These are phyloP conservation scores for Lasiodiplodia citricola DNA, from an alignment of 2,329 filamentous ascomycete genomes.

Conservation along the genomic window DNA sequence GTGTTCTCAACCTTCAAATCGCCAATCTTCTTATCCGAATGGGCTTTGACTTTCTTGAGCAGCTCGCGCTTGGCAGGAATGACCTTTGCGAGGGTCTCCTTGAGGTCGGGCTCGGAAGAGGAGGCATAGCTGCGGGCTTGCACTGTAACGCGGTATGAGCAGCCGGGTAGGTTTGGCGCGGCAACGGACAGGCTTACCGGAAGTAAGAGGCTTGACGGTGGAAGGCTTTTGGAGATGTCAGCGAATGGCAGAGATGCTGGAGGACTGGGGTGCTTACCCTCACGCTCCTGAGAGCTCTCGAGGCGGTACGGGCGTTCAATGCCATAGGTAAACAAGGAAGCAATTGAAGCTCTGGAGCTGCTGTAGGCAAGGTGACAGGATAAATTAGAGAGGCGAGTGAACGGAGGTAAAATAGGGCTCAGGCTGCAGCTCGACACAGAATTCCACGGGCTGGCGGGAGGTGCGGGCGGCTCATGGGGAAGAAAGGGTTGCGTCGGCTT, in stretches of 20 bases:
- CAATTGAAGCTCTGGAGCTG: background rate
- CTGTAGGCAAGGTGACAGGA: background rate
- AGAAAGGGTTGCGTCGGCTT: constrained; percentile 14
- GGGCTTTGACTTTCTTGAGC: constrained; percentile 89
- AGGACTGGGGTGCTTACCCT: constrained; percentile 58
- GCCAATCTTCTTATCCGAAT: constrained; percentile 81
- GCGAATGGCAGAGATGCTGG: constrained; percentile 28
- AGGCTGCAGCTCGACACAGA: constrained; percentile 4
- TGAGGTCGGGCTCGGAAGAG: constrained; percentile 83
- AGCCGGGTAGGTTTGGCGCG: constrained; percentile 15
- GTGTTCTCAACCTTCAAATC: constrained; percentile 94
- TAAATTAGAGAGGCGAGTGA: background rate
- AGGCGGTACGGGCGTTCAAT: constrained; percentile 66
- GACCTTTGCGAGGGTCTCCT: constrained; percentile 78
- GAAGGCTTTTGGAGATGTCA: constrained; percentile 36
- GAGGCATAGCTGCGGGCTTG: constrained; percentile 69
- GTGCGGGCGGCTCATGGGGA: background rate
- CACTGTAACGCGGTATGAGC: constrained; percentile 34
- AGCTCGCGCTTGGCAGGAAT: constrained; percentile 95
- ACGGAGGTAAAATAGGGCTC: background rate
- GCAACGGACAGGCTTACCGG: constrained; percentile 38
- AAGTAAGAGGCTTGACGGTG: constrained; percentile 39
- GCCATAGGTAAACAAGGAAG: constrained; percentile 57
- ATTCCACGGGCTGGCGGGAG: background rate
- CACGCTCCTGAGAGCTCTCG: constrained; percentile 67